These are phyloP conservation scores for Paraleonurus japonicus DNA, from an alignment of 257 asterid genomes.

Conservation along the genomic window DNA sequence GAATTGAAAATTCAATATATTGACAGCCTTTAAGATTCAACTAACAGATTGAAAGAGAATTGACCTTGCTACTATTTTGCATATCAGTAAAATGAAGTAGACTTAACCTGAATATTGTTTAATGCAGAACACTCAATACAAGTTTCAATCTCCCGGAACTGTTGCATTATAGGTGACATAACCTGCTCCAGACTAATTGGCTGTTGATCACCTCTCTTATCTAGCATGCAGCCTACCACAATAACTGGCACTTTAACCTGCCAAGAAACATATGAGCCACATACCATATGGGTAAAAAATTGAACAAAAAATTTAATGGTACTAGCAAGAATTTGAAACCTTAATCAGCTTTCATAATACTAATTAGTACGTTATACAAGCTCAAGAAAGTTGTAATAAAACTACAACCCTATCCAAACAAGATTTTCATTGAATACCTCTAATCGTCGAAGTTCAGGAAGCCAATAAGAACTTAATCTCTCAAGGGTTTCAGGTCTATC, in stretches of 20 bases:
- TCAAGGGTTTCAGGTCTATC: slow-evolving; percentile 88
- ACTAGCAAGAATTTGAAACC: slow-evolving; percentile 2
- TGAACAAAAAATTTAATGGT: background rate
- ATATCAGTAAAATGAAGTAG: slow-evolving; percentile 1
- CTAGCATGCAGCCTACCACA: slow-evolving; percentile 98
- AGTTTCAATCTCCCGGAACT: slow-evolving; percentile 95
- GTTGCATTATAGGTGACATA: slow-evolving; percentile 98
- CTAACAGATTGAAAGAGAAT: background rate
- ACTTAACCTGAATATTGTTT: slow-evolving; percentile 68
- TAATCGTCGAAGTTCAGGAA: slow-evolving; percentile 85
- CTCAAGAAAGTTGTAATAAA: slow-evolving; percentile 17
- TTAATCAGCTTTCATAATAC: background rate
- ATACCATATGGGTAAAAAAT: background rate
- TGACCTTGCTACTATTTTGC: background rate
- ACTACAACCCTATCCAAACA: slow-evolving; percentile 20
- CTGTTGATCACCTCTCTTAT: slow-evolving; percentile 73
- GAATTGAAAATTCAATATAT: background rate
- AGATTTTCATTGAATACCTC: slow-evolving; percentile 56
- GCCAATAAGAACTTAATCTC: slow-evolving; percentile 93
- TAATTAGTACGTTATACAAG: background rate
- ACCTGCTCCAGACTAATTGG: slow-evolving; percentile 85
- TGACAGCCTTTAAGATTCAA: slow-evolving; percentile 10
- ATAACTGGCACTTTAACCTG: slow-evolving; percentile 94
- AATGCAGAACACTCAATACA: slow-evolving; percentile 95
- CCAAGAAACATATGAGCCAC: slow-evolving; percentile 14